These are phyloP conservation scores for Lophium mytilinum DNA, from an alignment of 495 filamentous ascomycete genomes.

Conservation along the genomic window DNA sequence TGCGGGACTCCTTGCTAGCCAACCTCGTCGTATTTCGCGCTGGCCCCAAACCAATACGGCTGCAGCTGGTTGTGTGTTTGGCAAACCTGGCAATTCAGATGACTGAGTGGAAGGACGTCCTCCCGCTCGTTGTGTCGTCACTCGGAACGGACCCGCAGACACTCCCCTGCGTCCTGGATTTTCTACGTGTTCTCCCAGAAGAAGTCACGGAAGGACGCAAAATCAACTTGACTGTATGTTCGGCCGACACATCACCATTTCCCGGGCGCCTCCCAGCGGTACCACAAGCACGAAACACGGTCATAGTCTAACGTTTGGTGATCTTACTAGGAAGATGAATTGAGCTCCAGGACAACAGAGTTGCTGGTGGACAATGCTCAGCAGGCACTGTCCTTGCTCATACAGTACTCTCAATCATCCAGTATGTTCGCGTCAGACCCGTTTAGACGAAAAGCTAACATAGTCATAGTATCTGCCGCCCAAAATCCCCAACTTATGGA, in stretches of 20 bases:
- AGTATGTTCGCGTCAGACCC: constrained; percentile 44
- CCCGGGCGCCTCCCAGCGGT: constrained; percentile 37
- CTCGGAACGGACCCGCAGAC: constrained; percentile 70
- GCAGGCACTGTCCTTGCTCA: constrained; percentile 75
- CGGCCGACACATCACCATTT: constrained; percentile 47
- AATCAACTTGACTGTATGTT: constrained; percentile 94
- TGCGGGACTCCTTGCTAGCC: constrained; percentile 74
- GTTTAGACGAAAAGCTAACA: background rate
- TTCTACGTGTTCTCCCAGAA: constrained; percentile 91
- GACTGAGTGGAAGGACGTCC: constrained; percentile 89
- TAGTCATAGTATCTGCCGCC: constrained; percentile 47
- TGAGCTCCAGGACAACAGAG: constrained; percentile 70
- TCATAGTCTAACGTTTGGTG: constrained; percentile 43
- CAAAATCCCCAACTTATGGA: constrained; percentile 86
- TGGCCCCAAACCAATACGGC: constrained; percentile 84
- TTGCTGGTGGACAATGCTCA: constrained; percentile 82
- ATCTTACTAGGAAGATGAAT: constrained; percentile 78
- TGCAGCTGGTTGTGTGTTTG: constrained; percentile 89
- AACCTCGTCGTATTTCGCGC: constrained; percentile 69
- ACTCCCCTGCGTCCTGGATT: constrained; percentile 82
- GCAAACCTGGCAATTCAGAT: constrained; percentile 94
- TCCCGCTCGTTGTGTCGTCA: constrained; percentile 66
- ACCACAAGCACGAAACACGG: constrained; percentile 27
- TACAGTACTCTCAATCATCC: constrained; percentile 84
- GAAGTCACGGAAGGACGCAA: constrained; percentile 99